These are phyloP conservation scores for Phytophthora foliorum DNA, from an alignment of 352 stramenopile species.

Conservation along the genomic window DNA sequence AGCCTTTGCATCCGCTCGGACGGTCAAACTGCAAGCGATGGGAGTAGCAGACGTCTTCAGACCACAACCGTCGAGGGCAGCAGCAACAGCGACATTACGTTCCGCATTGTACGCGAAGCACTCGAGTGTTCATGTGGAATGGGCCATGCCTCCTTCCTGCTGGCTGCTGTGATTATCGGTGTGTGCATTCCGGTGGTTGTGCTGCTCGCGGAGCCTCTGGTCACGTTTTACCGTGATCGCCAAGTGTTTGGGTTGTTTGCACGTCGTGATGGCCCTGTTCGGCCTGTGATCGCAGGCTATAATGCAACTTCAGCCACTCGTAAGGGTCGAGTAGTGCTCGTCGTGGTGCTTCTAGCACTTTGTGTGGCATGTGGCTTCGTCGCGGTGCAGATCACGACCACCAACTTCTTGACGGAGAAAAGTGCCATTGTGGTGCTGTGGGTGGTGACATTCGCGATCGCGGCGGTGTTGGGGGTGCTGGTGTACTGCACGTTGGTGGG, in stretches of 20 bases:
- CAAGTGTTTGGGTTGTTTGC: conserved; percentile 58
- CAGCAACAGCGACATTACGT: conserved; percentile 39
- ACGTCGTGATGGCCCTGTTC: conserved; percentile 41
- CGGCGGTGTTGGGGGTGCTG: conserved; percentile 52
- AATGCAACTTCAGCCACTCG: conserved; percentile 37
- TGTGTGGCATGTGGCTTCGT: conserved; percentile 51
- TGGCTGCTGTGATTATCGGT: conserved; percentile 53
- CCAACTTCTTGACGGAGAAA: conserved; percentile 50
- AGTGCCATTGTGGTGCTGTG: conserved; percentile 50
- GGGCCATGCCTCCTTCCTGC: conserved; percentile 47
- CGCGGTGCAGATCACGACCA: conserved; percentile 41
- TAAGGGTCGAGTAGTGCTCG: conserved; percentile 49
- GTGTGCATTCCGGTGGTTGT: conserved; percentile 46
- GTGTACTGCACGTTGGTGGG: conserved; percentile 54
- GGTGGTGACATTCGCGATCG: conserved; percentile 56
- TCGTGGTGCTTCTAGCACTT: conserved; percentile 41
- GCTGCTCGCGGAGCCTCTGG: conserved; percentile 59
- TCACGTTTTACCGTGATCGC: conserved; percentile 70
- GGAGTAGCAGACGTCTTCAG: conserved; percentile 22
- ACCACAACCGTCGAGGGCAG: conserved; percentile 16
- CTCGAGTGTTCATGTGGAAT: conserved; percentile 62
- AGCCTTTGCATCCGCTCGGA: conserved; percentile 66
- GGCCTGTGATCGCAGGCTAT: conserved; percentile 47
- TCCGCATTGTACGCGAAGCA: conserved; percentile 63
- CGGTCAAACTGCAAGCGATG: conserved; percentile 20